These are phyloP conservation scores for Brassica cretica DNA, from an alignment of 345 rosid species.

Conservation along the genomic window DNA sequence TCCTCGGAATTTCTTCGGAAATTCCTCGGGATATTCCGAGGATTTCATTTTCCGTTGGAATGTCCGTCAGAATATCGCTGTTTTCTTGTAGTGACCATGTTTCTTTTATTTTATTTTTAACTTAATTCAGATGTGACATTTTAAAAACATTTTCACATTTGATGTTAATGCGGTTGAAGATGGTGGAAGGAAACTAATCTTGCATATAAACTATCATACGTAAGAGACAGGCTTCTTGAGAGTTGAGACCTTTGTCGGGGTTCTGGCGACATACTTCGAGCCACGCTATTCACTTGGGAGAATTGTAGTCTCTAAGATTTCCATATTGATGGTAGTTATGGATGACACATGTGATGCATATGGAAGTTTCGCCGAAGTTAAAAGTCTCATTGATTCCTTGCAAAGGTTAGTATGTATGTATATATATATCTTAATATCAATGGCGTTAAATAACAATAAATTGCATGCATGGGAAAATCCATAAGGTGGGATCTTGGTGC, in stretches of 20 bases:
- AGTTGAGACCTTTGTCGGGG: neutral
- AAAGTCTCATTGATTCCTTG: neutral
- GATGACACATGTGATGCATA: constrained; percentile 23
- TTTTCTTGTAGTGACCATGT: neutral
- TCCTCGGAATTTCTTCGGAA: no score
- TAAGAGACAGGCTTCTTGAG: constrained; percentile 9
- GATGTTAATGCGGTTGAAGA: neutral
- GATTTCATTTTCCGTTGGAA: no score
- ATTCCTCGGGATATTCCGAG: no score
- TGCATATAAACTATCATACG: neutral
- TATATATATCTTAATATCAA: neutral
- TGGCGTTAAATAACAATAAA: neutral
- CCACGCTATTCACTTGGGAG: constrained; percentile 20
- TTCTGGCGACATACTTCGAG: neutral
- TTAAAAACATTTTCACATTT: neutral
- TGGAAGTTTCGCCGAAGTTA: constrained; percentile 4
- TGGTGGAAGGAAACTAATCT: constrained; percentile 15
- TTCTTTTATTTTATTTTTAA: neutral
- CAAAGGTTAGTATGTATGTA: constrained; percentile 3
- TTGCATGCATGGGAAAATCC: neutral
- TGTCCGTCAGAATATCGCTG: no score
- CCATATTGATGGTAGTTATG: neutral
- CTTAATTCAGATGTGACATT: neutral
- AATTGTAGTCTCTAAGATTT: neutral
- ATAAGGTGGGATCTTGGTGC: neutral